Evolutionary conservation across 495 filamentous ascomycete genomes (phyloP), one percentile per base, ranked within the genome.

Genomic region (Margaritispora aquatica): DNA sequence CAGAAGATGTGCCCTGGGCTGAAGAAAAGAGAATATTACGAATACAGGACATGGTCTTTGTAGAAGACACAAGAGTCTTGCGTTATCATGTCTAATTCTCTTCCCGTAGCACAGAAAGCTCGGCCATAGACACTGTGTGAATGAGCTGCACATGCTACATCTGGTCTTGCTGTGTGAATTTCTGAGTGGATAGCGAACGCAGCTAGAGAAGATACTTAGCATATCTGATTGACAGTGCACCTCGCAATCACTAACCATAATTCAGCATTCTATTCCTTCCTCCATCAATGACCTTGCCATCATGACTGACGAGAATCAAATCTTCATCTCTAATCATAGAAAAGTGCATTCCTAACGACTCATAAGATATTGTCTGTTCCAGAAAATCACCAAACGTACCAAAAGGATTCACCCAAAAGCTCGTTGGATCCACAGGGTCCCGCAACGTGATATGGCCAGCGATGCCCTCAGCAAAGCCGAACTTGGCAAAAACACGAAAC

Each of bases 401-500:
- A 62, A 90, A 87, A 0, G 88, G 88, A 60, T 91, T 91, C 19
- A 91, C 87, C 88, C 86, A 90, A 76, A 90, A 89, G 1, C 77
- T 81, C 9, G 67, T 61, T 0, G 84, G 80, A 38, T 88, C 80
- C 4, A 89, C 78, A 19, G 87, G 87, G 66, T 89, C 87, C 17
- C 81, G 71, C 29, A 84, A 60, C 20, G 80, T 84, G 56, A 84
- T 82, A 58, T 84, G 81, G 0, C 81, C 81, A n/a, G 80, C 80
- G 11, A 82, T 77, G 17, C 76, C 76, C 54, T 69, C 66, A n/a
- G 84, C 80, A 60, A 82, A 87, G 19, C 83, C 83, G 56, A 79
- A 76, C 66, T 86, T 84, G 22, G 82, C 85, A 54, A 88, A 88
- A 51, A 88, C 82, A 13, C 85, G 72, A 63, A 87, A 87, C 13